Conservation (phyloP, 129 eudicot species). For the Pseudognaphalium luteoalbum region DNA sequence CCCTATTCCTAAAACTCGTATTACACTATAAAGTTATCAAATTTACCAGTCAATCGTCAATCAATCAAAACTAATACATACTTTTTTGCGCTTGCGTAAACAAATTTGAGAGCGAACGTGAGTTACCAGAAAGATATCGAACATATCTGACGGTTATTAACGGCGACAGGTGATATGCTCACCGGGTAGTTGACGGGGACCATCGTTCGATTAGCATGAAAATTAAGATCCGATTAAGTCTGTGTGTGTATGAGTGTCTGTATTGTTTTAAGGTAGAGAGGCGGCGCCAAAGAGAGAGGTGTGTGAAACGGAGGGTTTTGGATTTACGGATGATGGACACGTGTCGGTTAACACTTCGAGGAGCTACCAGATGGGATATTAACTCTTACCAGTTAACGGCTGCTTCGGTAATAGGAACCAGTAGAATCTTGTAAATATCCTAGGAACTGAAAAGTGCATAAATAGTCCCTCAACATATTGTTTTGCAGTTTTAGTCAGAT, state of each 20-base stretch:
- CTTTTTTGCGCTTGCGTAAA: slow-evolving; percentile 50
- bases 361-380: not conserved
- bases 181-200: slow-evolving; percentile 31
- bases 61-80: not conserved
- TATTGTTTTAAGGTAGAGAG: slow-evolving; percentile 15
- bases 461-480: not conserved
- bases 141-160: slow-evolving; percentile 34
- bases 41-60: not conserved
- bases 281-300: slow-evolving; percentile 10
- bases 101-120: slow-evolving; percentile 42
- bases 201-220: slow-evolving; percentile 23
- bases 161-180: not conserved
- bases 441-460: not conserved
- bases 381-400: slow-evolving; percentile 28
- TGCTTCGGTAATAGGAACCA: slow-evolving; percentile 22
- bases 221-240: slow-evolving; percentile 21
- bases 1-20: slow-evolving; percentile 28
- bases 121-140: slow-evolving; percentile 46
- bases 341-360: slow-evolving; percentile 44
- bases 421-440: not conserved
- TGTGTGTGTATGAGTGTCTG: slow-evolving; percentile 15
- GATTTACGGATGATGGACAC: slow-evolving; percentile 35
- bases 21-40: slow-evolving; percentile 11
- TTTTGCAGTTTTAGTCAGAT: too few species aligned
- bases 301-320: slow-evolving; percentile 37